Percentiles rank a stretch among this genome's conserved stretches.
Evolutionary conservation across 129 eudicot genomes (phyloP).

Genomic region (Flaveria bidentis): DNA sequence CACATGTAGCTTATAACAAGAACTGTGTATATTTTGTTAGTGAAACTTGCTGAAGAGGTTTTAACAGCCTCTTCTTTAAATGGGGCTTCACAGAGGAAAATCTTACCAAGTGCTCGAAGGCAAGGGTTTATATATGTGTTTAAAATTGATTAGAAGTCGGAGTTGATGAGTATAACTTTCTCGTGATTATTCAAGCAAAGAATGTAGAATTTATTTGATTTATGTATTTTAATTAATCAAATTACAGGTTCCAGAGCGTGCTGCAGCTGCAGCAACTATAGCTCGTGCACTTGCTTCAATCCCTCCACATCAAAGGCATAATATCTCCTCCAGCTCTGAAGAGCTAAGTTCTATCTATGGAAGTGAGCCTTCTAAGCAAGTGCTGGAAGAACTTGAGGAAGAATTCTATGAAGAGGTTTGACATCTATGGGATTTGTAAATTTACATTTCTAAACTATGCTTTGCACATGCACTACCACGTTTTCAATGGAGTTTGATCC

Average conservation of each 20-base stretch:
- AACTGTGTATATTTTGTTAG: constrained; percentile 18
- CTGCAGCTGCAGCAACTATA: constrained; percentile 96
- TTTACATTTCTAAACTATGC: background rate
- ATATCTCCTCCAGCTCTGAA: constrained; percentile 77
- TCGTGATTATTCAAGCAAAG: constrained; percentile 7
- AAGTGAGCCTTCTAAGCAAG: constrained; percentile 58
- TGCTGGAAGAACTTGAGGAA: constrained; percentile 77
- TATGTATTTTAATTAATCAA: constrained; percentile 11
- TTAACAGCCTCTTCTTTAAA: background rate
- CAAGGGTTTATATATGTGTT: background rate
- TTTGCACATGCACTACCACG: constrained; percentile 2
- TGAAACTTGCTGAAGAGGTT: constrained; percentile 19
- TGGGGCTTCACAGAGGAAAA: constrained; percentile 5
- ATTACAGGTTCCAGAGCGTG: constrained; percentile 90
- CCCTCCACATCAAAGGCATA: constrained; percentile 88
- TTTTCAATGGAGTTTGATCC: constrained; percentile 2
- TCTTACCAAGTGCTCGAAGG: background rate
- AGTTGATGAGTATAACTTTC: constrained; percentile 7
- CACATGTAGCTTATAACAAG: constrained; percentile 18
- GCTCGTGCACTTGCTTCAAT: constrained; percentile 95
- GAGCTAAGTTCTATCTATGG: constrained; percentile 84
- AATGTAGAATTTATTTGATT: background rate
- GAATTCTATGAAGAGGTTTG: constrained; percentile 90
- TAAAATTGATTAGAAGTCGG: background rate
- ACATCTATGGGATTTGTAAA: constrained; percentile 8